Percentiles rank a stretch among this genome's conserved stretches.
Evolutionary conservation across 2,329 filamentous ascomycete genomes (phyloP).

Genomic region (Plectosphaerella cucumerina): DNA sequence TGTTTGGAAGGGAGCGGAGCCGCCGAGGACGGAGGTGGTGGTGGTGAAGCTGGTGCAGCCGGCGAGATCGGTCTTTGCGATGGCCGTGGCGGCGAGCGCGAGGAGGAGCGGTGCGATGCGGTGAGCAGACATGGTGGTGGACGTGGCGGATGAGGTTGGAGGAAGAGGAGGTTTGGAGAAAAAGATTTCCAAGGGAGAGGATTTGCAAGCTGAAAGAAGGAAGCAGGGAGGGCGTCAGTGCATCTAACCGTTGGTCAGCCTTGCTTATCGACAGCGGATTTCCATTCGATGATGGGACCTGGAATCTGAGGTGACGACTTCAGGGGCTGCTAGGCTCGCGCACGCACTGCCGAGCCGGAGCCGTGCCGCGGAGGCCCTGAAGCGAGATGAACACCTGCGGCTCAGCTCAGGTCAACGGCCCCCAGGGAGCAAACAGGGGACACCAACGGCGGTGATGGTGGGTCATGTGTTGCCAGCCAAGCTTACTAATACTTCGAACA

Average conservation of each 20-base stretch:
- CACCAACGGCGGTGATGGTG: too few species aligned
- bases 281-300: background rate
- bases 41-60: constrained; percentile 37
- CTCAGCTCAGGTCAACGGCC: background rate
- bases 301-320: background rate
- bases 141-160: background rate
- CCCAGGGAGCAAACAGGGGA: background rate
- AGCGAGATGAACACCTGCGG: background rate
- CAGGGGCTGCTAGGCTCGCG: background rate
- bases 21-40: constrained; percentile 17
- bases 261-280: too few species aligned
- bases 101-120: constrained; percentile 8
- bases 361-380: background rate
- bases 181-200: background rate
- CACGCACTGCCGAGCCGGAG: background rate
- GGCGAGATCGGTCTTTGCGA: constrained; percentile 39
- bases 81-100: constrained; percentile 23
- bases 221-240: background rate
- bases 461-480: too few species aligned
- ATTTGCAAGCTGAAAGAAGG: background rate
- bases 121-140: background rate
- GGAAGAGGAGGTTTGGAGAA: background rate
- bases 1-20: constrained; percentile 33
- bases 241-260: background rate
- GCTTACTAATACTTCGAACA: too few species aligned